Conservation (phyloP, 257 asterid genomes). For the Nicotiana otophora region DNA sequence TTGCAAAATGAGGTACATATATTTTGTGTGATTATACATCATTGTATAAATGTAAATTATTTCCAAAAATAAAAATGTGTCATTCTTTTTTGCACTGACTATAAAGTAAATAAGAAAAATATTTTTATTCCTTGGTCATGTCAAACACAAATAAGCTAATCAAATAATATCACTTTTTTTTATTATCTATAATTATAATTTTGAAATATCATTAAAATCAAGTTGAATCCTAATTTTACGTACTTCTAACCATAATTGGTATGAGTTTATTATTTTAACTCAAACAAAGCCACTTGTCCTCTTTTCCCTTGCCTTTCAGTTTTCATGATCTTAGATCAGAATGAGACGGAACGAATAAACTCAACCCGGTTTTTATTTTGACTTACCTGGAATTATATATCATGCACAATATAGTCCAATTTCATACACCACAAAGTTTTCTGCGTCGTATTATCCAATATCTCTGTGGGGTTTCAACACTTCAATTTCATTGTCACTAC, state of each 20-base stretch:
- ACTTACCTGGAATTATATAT: neutral
- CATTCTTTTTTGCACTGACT: too few species aligned
- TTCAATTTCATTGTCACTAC: conserved; percentile 16
- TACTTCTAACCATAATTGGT: neutral
- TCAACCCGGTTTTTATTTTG: neutral
- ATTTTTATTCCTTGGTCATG: too few species aligned
- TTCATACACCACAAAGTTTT: conserved; percentile 14
- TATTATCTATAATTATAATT: neutral
- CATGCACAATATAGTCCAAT: neutral
- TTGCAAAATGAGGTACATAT: too few species aligned
- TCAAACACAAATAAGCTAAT: too few species aligned
- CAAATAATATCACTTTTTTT: too few species aligned
- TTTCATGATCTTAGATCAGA: neutral
- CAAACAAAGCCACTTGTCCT: neutral
- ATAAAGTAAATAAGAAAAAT: too few species aligned
- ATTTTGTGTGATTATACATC: too few species aligned
- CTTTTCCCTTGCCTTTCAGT: neutral
- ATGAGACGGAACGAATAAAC: neutral
- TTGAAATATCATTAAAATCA: neutral
- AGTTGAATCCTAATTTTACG: neutral
- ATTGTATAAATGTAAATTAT: too few species aligned
- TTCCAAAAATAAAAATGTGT: too few species aligned
- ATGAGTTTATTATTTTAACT: neutral
- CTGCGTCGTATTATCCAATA: neutral
- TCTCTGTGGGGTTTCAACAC: conserved; percentile 18